Percentiles rank a stretch among this genome's conserved stretches.
Evolutionary conservation across 2,329 filamentous ascomycete species (phyloP).

Genomic region (Aspergillus phoenicis): DNA sequence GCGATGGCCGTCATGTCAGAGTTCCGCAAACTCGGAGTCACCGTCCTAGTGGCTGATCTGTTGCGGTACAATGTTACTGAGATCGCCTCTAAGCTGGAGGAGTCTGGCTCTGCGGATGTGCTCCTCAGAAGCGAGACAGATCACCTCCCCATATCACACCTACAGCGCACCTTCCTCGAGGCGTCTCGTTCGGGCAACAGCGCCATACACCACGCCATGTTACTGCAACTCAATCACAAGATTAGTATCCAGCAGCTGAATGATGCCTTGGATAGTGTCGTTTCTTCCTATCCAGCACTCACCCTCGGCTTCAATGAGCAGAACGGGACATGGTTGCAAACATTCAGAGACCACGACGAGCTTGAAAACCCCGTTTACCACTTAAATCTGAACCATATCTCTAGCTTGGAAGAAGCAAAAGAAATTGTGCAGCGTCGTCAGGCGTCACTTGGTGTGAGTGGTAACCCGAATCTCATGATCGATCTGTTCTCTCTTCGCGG

Average conservation of each 20-base stretch:
- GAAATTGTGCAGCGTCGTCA: not conserved
- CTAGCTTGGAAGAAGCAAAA: not conserved
- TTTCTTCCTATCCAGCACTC: not conserved
- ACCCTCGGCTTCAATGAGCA: not conserved
- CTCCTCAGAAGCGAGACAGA: not conserved
- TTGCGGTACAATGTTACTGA: not conserved
- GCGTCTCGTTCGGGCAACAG: not conserved
- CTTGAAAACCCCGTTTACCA: not conserved
- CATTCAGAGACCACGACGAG: not conserved
- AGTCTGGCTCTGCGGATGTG: not conserved
- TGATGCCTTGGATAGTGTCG: not conserved
- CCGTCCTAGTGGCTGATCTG: not conserved
- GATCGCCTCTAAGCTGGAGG: not conserved
- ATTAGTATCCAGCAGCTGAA: not conserved
- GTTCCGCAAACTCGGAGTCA: not conserved
- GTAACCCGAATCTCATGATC: not conserved
- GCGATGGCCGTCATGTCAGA: slow-evolving; percentile 9
- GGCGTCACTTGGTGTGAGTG: not conserved
- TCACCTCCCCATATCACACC: not conserved
- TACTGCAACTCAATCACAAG: not conserved
- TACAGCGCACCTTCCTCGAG: not conserved
- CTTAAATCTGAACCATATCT: not conserved
- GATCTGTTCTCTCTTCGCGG: not conserved
- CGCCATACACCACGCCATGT: not conserved
- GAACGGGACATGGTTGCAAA: not conserved